Conservation (phyloP, 2,329 filamentous ascomycete species). For the Penicillium concentricum region DNA sequence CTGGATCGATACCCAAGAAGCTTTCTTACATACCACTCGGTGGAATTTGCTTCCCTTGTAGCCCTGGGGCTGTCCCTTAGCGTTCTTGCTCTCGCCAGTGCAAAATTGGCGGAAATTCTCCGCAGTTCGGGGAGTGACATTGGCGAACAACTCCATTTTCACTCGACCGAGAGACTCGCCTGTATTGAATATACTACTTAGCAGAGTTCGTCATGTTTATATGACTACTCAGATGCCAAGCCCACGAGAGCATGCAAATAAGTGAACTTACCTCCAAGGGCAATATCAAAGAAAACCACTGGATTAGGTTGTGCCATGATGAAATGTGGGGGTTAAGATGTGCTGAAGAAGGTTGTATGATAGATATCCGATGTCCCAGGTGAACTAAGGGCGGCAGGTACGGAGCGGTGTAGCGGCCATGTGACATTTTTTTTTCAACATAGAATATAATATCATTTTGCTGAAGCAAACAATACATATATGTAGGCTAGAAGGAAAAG, state of each 20-base stretch:
- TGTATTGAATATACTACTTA: conserved; percentile 36
- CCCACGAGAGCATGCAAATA: neutral
- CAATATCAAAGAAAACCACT: conserved; percentile 51
- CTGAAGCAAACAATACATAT: neutral
- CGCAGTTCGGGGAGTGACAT: conserved; percentile 80
- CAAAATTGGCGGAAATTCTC: conserved; percentile 98
- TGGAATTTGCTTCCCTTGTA: conserved; percentile 97
- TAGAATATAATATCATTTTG: neutral
- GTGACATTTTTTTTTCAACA: neutral
- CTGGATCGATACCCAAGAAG: neutral
- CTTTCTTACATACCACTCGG: conserved; percentile 67
- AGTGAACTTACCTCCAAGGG: conserved; percentile 45
- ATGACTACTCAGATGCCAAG: neutral
- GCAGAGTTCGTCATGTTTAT: neutral
- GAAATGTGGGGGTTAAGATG: neutral
- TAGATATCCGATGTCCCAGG: neutral
- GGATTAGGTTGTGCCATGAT: conserved; percentile 33
- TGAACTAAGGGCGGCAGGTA: neutral
- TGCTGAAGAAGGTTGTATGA: neutral
- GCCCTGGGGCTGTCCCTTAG: conserved; percentile 74
- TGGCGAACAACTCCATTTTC: conserved; percentile 85
- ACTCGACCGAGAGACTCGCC: conserved; percentile 83
- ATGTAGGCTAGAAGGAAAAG: neutral
- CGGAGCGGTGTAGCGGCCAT: neutral
- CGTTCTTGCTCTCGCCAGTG: conserved; percentile 84